These are phyloP conservation scores for Medicago lupulina DNA, from an alignment of 306 rosid genomes.

Conservation along the genomic window DNA sequence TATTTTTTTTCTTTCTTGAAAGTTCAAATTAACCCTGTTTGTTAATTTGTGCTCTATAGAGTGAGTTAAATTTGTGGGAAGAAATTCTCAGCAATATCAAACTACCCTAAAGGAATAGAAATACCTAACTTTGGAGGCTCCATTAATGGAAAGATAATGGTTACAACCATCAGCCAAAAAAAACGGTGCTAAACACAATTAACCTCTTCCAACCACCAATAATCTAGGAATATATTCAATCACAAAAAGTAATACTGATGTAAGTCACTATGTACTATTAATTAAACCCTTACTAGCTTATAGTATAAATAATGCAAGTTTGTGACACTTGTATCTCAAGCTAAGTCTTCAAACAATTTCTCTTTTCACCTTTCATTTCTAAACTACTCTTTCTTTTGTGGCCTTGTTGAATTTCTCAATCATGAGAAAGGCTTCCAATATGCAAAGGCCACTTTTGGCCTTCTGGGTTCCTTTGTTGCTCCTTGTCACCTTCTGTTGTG, in stretches of 20 bases:
- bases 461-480: conserved; percentile 40
- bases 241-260: conserved; percentile 5
- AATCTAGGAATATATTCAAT: not conserved
- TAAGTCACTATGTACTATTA: conserved; percentile 4
- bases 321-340: conserved; percentile 26
- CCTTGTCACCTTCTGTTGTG: conserved; percentile 21
- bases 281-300: not conserved
- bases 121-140: conserved; percentile 47
- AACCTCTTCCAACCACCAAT: conserved; percentile 30
- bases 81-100: not conserved
- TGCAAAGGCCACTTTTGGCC: conserved; percentile 25
- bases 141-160: conserved; percentile 5
- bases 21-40: too few relatives aligned
- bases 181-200: conserved; percentile 43
- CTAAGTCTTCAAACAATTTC: conserved; percentile 30
- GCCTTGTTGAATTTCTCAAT: conserved; percentile 14
- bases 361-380: conserved; percentile 1
- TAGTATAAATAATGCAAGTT: conserved; percentile 44
- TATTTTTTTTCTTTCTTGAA: too few relatives aligned
- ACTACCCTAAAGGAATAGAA: not conserved
- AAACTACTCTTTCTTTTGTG: not conserved
- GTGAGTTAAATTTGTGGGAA: not conserved
- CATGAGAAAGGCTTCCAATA: conserved; percentile 33
- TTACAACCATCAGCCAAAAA: conserved; percentile 29
- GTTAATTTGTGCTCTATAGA: too few relatives aligned